phyloP scores from a whole-genome alignment of 495 filamentous ascomycete species.

The Staphylotrichum tortipilum region DNA sequence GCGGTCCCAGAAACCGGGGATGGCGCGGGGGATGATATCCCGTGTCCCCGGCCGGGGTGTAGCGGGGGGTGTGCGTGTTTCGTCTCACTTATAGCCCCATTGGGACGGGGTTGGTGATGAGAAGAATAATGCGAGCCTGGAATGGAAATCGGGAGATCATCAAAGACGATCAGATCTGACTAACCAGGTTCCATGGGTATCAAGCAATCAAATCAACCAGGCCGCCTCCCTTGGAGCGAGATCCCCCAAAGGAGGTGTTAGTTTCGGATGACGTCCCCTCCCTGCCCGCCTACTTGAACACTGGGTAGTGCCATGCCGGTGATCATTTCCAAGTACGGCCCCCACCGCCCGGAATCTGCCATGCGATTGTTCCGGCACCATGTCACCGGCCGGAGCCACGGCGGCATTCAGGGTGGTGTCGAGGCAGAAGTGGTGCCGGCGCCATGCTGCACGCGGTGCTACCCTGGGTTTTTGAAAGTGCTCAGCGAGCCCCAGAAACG shows the following conservation, averaged over 20 bases:
- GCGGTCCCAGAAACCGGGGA: slow-evolving; percentile 15
- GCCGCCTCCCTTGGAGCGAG: too few relatives aligned
- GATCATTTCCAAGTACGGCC: background rate
- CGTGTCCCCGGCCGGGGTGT: background rate
- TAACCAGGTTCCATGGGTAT: too few relatives aligned
- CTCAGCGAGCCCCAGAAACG: background rate
- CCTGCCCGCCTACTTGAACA: too few relatives aligned
- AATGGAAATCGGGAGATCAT: background rate
- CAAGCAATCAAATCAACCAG: too few relatives aligned
- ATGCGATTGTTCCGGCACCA: background rate
- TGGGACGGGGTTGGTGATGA: too few relatives aligned
- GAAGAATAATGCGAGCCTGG: too few relatives aligned
- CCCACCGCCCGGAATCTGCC: background rate
- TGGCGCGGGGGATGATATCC: slow-evolving; percentile 12
- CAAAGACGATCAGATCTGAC: too few relatives aligned
- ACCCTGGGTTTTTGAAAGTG: slow-evolving; percentile 2
- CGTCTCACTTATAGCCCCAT: too few relatives aligned
- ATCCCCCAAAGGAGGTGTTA: too few relatives aligned
- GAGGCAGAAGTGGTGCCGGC: background rate
- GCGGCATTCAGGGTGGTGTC: background rate
- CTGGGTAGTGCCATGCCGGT: too few relatives aligned
- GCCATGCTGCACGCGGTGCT: background rate
- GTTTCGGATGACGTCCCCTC: too few relatives aligned
- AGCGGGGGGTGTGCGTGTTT: background rate
- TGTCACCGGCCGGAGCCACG: background rate